These are phyloP conservation scores for Pseudocercospora musae DNA, from an alignment of 2,329 filamentous ascomycete genomes.

Conservation along the genomic window DNA sequence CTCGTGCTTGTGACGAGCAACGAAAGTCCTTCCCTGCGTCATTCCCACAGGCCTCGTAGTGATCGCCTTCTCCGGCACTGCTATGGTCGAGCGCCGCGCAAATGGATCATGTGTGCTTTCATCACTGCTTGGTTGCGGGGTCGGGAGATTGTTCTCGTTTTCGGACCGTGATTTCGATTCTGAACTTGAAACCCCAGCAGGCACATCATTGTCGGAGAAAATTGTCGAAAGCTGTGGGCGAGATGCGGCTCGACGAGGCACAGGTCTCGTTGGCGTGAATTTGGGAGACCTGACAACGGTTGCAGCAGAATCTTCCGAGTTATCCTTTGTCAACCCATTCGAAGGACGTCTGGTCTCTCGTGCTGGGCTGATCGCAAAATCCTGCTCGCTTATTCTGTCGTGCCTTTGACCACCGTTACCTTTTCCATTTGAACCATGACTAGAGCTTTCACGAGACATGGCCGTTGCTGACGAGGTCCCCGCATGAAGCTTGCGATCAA, in stretches of 20 bases:
- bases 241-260: slow-evolving; percentile 12
- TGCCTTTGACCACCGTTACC: slow-evolving; percentile 31
- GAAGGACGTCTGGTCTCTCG: slow-evolving; percentile 17
- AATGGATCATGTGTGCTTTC: slow-evolving; percentile 5
- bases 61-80: neutral
- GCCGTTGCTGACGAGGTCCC: slow-evolving; percentile 32
- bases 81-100: slow-evolving; percentile 6
- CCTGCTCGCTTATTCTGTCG: slow-evolving; percentile 28
- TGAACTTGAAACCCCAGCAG: slow-evolving; percentile 9
- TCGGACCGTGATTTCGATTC: slow-evolving; percentile 7
- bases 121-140: slow-evolving; percentile 11
- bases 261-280: slow-evolving; percentile 12
- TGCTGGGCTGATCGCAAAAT: slow-evolving; percentile 20
- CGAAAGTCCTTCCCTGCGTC: slow-evolving; percentile 6
- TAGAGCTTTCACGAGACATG: slow-evolving; percentile 38
- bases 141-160: slow-evolving; percentile 23
- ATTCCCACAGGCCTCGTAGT: neutral
- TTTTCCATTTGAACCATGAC: slow-evolving; percentile 22
- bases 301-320: slow-evolving; percentile 18
- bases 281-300: slow-evolving; percentile 19
- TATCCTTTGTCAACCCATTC: slow-evolving; percentile 13
- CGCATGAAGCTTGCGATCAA: slow-evolving; percentile 33
- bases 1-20: slow-evolving; percentile 14
- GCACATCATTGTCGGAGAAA: slow-evolving; percentile 22
- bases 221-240: slow-evolving; percentile 29